Evolutionary conservation across 164 flowering plant genomes (phyloP).

Genomic region (Kingdonia uniflora): DNA sequence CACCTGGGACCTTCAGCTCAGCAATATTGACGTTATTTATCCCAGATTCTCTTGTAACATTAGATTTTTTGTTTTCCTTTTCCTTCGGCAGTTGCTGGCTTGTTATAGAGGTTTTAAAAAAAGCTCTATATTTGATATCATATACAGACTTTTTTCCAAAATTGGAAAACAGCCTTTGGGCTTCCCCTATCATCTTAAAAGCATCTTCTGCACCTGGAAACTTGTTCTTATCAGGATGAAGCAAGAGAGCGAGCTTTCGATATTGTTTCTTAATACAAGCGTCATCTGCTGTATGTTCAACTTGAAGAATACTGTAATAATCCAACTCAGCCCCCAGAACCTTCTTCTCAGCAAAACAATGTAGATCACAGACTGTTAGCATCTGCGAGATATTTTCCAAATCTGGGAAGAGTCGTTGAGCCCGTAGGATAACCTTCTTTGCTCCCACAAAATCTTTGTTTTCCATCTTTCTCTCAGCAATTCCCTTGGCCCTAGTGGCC

Average conservation of each 20-base stretch:
- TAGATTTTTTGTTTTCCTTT: slow-evolving; percentile 1
- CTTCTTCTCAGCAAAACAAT: slow-evolving; percentile 49
- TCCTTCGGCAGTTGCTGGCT: slow-evolving; percentile 13
- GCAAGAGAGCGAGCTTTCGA: slow-evolving; percentile 57
- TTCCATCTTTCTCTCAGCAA: slow-evolving; percentile 64
- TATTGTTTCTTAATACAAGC: slow-evolving; percentile 63
- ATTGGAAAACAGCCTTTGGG: slow-evolving; percentile 53
- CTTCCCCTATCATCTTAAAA: slow-evolving; percentile 74
- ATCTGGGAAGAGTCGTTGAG: slow-evolving; percentile 55
- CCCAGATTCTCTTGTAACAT: slow-evolving; percentile 13
- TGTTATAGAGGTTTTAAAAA: slow-evolving; percentile 11
- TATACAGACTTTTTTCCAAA: slow-evolving; percentile 24
- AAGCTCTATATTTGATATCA: slow-evolving; percentile 36
- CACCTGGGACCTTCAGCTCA: no score
- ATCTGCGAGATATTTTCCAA: slow-evolving; percentile 55
- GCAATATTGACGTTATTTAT: slow-evolving; percentile 5
- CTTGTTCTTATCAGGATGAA: slow-evolving; percentile 88
- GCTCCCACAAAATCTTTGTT: slow-evolving; percentile 63
- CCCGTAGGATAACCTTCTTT: slow-evolving; percentile 40
- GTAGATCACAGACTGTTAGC: slow-evolving; percentile 70
- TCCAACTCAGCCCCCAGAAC: slow-evolving; percentile 43
- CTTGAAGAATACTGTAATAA: slow-evolving; percentile 75
- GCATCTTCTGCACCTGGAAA: slow-evolving; percentile 85
- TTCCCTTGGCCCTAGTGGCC: slow-evolving; percentile 58
- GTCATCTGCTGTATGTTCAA: slow-evolving; percentile 58